phyloP scores from a whole-genome alignment of 202 grass and related monocot species.

The Zoysia matrella region DNA sequence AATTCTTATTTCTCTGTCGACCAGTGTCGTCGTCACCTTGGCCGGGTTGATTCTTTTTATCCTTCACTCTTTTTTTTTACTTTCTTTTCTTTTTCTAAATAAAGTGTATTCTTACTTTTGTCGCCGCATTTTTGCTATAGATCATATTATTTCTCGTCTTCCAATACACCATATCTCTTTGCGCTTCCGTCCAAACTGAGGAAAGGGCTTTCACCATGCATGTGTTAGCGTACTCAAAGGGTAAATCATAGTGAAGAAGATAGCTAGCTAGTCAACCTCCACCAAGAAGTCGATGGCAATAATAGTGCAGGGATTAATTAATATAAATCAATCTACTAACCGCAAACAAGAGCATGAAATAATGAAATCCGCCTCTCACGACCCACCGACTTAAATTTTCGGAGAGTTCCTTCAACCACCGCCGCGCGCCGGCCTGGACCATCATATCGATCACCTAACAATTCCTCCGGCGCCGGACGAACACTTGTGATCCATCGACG shows the following conservation, averaged over 20 bases:
- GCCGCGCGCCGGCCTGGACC: conserved; percentile 15
- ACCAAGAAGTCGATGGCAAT: not conserved
- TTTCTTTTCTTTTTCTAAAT: not conserved
- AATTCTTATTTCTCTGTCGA: not conserved
- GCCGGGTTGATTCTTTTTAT: conserved; percentile 7
- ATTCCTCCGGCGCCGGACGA: not conserved
- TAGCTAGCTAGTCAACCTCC: not conserved
- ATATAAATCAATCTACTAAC: not conserved
- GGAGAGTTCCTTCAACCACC: conserved; percentile 16
- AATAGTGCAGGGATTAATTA: not conserved
- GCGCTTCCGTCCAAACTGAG: not conserved
- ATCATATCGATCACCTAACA: conserved; percentile 12
- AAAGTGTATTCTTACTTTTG: not conserved
- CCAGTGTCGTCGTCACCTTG: not conserved
- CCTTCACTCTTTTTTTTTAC: not conserved
- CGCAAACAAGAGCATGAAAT: not conserved
- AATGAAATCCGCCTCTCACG: not conserved
- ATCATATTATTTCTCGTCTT: not conserved
- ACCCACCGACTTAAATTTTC: conserved; percentile 7
- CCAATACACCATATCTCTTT: not conserved
- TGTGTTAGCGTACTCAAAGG: not conserved
- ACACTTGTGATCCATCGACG: not conserved
- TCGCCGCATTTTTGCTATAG: conserved; percentile 12
- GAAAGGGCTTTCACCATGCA: not conserved
- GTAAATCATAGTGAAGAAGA: not conserved